Conservation (phyloP, 2,329 filamentous ascomycete species). For the Falciphora oryzae region DNA sequence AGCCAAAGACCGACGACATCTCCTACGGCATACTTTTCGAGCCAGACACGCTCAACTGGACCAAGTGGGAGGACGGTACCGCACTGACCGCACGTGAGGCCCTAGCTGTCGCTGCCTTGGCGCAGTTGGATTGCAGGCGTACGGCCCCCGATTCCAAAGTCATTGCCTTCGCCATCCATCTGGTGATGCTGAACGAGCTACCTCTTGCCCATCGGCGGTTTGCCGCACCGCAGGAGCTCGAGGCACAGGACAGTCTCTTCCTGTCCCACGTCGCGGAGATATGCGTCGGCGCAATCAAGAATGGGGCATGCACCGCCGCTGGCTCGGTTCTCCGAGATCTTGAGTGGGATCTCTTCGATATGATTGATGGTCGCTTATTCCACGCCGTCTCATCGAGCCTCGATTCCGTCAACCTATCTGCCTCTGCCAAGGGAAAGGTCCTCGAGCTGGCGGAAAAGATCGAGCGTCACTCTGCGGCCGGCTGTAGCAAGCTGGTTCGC, state of each 20-base stretch:
- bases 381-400: constrained; percentile 1
- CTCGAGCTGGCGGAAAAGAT: background rate
- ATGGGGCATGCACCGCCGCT: background rate
- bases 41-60: constrained; percentile 1
- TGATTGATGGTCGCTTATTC: constrained; percentile 20
- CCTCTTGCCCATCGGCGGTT: constrained; percentile 20
- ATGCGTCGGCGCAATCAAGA: constrained; percentile 3
- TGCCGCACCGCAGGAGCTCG: background rate
- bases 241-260: background rate
- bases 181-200: constrained; percentile 20
- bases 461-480: background rate
- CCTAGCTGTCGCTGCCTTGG: constrained; percentile 18
- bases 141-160: constrained; percentile 10
- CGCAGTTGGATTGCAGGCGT: constrained; percentile 11
- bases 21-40: constrained; percentile 4
- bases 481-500: background rate
- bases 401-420: background rate
- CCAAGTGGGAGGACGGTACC: constrained; percentile 1
- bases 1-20: background rate
- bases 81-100: constrained; percentile 17
- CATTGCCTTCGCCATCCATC: constrained; percentile 21
- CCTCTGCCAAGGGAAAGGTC: background rate
- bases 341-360: constrained; percentile 21
- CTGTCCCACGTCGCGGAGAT: background rate
- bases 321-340: constrained; percentile 10